Conservation (phyloP, 2,329 filamentous ascomycete genomes). For the Fusarium staphyleae region DNA sequence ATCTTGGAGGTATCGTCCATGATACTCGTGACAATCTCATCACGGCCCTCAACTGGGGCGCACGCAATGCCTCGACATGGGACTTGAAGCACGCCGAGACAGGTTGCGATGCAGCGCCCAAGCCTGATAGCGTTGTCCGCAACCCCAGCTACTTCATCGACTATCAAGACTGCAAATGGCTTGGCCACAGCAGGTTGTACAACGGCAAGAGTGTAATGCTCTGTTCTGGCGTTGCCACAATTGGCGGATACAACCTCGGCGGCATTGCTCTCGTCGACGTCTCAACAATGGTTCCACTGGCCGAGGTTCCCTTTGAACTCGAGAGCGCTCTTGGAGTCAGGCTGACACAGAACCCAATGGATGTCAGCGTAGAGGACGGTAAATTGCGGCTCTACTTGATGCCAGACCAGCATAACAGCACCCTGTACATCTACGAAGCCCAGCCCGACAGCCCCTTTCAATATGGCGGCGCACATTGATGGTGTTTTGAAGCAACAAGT, state of each 20-base stretch:
- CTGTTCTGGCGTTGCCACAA: slow-evolving; percentile 54
- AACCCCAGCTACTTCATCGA: slow-evolving; percentile 56
- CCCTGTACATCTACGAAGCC: slow-evolving; percentile 57
- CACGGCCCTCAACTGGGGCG: slow-evolving; percentile 56
- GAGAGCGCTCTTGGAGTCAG: slow-evolving; percentile 48
- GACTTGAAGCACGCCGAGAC: slow-evolving; percentile 33
- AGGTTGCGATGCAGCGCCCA: slow-evolving; percentile 27
- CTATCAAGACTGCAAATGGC: slow-evolving; percentile 61
- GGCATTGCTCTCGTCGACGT: slow-evolving; percentile 57
- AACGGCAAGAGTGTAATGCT: slow-evolving; percentile 53
- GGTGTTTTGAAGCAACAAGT: neutral
- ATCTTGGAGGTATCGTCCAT: slow-evolving; percentile 56
- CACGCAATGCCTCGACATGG: slow-evolving; percentile 50
- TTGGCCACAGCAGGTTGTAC: slow-evolving; percentile 50
- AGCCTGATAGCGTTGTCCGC: slow-evolving; percentile 26
- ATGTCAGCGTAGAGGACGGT: slow-evolving; percentile 53
- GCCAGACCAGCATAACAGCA: slow-evolving; percentile 56
- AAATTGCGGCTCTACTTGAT: slow-evolving; percentile 55
- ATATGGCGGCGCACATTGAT: slow-evolving; percentile 26
- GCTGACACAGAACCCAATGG: slow-evolving; percentile 58
- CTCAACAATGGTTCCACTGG: slow-evolving; percentile 53
- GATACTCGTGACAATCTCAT: slow-evolving; percentile 47
- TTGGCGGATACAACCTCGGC: slow-evolving; percentile 48
- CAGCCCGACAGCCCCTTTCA: slow-evolving; percentile 35
- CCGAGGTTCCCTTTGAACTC: slow-evolving; percentile 55